Evolutionary conservation across 192 early-diverging fungal genomes (phyloP).

Genomic region (Coemansia sp.): DNA sequence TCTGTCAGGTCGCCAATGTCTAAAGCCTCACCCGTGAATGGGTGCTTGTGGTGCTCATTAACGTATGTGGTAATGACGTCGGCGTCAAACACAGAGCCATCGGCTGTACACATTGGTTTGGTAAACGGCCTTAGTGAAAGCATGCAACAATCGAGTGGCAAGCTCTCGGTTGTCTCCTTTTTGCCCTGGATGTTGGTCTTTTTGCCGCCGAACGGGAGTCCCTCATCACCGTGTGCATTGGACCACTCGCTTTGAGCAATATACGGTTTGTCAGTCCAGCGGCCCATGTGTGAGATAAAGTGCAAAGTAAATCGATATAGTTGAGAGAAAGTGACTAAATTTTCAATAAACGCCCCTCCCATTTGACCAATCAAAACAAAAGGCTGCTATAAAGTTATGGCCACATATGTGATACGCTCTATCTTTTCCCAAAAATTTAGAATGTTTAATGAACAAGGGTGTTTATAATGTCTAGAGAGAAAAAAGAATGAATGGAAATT

Average conservation of each 20-base stretch:
- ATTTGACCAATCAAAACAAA: too few species aligned
- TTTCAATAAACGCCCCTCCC: too few species aligned
- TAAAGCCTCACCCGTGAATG: conserved; percentile 83
- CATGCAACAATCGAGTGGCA: conserved; percentile 75
- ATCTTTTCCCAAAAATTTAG: too few species aligned
- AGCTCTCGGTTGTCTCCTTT: conserved; percentile 63
- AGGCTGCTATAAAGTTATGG: too few species aligned
- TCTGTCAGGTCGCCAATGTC: conserved; percentile 72
- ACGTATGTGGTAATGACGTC: conserved; percentile 81
- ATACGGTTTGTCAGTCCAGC: conserved; percentile 80
- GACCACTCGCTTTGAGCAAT: conserved; percentile 83
- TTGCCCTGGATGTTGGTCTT: conserved; percentile 58
- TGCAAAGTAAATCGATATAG: not conserved
- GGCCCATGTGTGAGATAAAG: conserved; percentile 26
- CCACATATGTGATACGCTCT: too few species aligned
- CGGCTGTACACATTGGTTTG: conserved; percentile 80
- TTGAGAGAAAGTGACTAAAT: too few species aligned
- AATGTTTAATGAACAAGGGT: not conserved
- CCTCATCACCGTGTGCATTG: conserved; percentile 60
- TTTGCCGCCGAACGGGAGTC: conserved; percentile 68
- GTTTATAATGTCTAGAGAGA: not conserved
- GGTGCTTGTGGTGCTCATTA: conserved; percentile 81
- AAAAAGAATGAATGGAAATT: too few species aligned
- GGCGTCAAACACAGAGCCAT: conserved; percentile 89
- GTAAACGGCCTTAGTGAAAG: conserved; percentile 89